phyloP scores from a whole-genome alignment of 208 protist genomes.

The Herpetomonas tarakana region DNA sequence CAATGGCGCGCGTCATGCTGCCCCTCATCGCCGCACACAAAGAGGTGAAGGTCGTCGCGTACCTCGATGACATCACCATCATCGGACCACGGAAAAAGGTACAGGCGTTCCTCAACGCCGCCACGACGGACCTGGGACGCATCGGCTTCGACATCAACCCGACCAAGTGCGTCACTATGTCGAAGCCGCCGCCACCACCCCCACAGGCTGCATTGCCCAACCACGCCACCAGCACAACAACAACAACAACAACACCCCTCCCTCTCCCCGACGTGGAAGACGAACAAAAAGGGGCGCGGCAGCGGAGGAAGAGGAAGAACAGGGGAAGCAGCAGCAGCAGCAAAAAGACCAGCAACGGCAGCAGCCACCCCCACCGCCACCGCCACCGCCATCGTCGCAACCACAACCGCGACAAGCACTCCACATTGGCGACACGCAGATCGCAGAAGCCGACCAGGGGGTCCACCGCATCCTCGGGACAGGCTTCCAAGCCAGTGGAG shows the following conservation, averaged over 20 bases:
- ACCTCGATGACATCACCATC: conserved; percentile 30
- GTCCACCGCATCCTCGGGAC: conserved; percentile 21
- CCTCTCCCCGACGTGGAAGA: too few species aligned
- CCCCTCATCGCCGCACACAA: conserved; percentile 5
- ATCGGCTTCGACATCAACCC: conserved; percentile 25
- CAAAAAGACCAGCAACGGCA: not conserved
- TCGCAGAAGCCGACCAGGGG: too few species aligned
- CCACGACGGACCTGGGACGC: conserved; percentile 6
- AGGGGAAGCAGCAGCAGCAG: not conserved
- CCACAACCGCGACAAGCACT: too few species aligned
- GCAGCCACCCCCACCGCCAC: not conserved
- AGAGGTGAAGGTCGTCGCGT: conserved; percentile 16
- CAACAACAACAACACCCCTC: too few species aligned
- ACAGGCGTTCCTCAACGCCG: conserved; percentile 8
- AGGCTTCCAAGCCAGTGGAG: conserved; percentile 5
- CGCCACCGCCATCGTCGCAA: too few species aligned
- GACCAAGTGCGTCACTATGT: conserved; percentile 17
- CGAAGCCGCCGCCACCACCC: too few species aligned
- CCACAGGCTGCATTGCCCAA: too few species aligned
- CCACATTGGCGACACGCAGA: too few species aligned
- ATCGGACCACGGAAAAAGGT: conserved; percentile 9
- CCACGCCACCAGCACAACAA: too few species aligned
- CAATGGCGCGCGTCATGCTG: conserved; percentile 6
- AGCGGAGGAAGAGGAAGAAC: too few species aligned
- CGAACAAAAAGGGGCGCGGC: too few species aligned